Percentiles rank a stretch among this genome's conserved stretches.
Conservation (phyloP, 768 basidiomycete species). For the Termitomyces sp. region DNA sequence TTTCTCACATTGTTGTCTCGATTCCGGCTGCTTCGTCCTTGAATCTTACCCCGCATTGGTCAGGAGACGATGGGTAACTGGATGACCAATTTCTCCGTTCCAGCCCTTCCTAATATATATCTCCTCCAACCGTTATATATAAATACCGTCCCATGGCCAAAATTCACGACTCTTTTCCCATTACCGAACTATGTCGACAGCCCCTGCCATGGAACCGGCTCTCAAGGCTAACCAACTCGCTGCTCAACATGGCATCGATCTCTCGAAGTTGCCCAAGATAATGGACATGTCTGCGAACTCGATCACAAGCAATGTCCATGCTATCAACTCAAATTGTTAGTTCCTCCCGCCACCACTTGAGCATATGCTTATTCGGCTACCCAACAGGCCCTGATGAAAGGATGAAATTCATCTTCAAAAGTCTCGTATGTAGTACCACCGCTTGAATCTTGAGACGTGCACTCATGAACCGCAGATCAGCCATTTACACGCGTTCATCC, state of each 20-base stretch:
- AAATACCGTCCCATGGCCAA: background rate
- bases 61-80: background rate
- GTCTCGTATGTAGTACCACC: slow-evolving; percentile 29
- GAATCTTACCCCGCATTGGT: background rate
- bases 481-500: slow-evolving; percentile 73
- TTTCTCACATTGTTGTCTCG: too few relatives aligned
- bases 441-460: background rate
- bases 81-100: background rate
- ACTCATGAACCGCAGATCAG: slow-evolving; percentile 36
- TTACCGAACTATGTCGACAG: background rate
- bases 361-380: background rate
- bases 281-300: slow-evolving; percentile 38
- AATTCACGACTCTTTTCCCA: background rate
- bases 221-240: slow-evolving; percentile 28
- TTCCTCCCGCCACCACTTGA: background rate
- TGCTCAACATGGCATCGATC: slow-evolving; percentile 32
- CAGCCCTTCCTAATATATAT: background rate
- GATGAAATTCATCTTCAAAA: slow-evolving; percentile 40
- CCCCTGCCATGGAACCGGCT: slow-evolving; percentile 14
- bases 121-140: background rate
- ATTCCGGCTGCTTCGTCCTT: background rate
- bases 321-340: slow-evolving; percentile 7
- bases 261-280: slow-evolving; percentile 36
- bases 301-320: slow-evolving; percentile 33
- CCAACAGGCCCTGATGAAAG: slow-evolving; percentile 34